These are phyloP conservation scores for Schwanniomyces etchellsii DNA, from an alignment of 1,139 yeast genomes.

Conservation along the genomic window DNA sequence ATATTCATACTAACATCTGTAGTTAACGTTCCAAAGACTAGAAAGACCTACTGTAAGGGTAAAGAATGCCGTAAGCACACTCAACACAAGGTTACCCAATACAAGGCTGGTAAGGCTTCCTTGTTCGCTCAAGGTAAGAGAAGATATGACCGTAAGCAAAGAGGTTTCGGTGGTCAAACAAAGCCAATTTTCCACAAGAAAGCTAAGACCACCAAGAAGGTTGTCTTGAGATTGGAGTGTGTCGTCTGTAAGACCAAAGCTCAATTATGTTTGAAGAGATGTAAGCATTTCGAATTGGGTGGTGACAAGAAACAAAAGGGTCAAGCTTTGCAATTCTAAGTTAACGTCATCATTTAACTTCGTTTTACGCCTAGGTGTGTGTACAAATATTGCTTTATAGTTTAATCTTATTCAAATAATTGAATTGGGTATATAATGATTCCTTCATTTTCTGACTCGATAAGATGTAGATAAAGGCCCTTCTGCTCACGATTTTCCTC, in stretches of 20 bases:
- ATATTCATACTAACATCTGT: no score
- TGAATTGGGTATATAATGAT: no score
- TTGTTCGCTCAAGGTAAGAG: constrained; percentile 99
- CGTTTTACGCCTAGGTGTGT: neutral
- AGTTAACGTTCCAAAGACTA: constrained; percentile 99
- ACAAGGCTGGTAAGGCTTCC: constrained; percentile 99
- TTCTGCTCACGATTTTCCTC: no score
- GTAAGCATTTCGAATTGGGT: constrained; percentile 99
- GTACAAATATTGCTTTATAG: constrained; percentile 1
- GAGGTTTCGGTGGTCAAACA: constrained; percentile 99
- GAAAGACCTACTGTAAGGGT: constrained; percentile 99
- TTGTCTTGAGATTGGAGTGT: constrained; percentile 99
- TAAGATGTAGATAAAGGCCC: no score
- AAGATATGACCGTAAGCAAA: constrained; percentile 99
- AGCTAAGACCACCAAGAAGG: constrained; percentile 99
- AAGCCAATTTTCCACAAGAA: constrained; percentile 99
- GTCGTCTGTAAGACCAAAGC: constrained; percentile 98
- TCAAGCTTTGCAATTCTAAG: constrained; percentile 92
- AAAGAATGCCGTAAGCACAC: constrained; percentile 99
- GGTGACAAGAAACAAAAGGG: constrained; percentile 99
- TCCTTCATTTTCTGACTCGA: no score
- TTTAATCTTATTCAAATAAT: neutral
- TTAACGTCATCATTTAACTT: constrained; percentile 4
- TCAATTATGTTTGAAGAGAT: constrained; percentile 97
- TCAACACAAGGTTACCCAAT: constrained; percentile 99